Evolutionary conservation across 2,329 filamentous ascomycete genomes (phyloP).

Genomic region (Diaporthe nobilis): DNA sequence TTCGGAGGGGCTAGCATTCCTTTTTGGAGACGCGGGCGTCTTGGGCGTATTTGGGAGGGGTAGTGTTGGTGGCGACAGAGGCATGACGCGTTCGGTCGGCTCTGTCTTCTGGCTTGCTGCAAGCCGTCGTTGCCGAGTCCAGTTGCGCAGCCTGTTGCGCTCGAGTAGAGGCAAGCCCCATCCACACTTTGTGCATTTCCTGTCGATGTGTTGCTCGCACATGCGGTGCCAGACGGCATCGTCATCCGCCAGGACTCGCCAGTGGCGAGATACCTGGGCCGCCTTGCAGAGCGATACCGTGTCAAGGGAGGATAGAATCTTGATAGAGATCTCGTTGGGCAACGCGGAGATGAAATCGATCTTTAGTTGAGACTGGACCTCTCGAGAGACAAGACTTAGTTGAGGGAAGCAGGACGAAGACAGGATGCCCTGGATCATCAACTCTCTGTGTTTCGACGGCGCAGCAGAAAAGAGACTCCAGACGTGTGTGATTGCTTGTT

Average conservation of each 20-base stretch:
- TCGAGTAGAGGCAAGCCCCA: slow-evolving; percentile 95
- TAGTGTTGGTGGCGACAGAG: slow-evolving; percentile 48
- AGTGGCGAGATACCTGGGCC: slow-evolving; percentile 90
- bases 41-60: slow-evolving; percentile 47
- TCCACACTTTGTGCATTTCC: slow-evolving; percentile 94
- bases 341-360: slow-evolving; percentile 96
- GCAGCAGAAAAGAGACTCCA: slow-evolving; percentile 99
- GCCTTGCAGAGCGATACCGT: slow-evolving; percentile 96
- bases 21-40: slow-evolving; percentile 50
- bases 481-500: slow-evolving; percentile 95
- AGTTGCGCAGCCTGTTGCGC: slow-evolving; percentile 86
- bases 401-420: slow-evolving; percentile 98
- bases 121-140: slow-evolving; percentile 86
- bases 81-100: slow-evolving; percentile 43
- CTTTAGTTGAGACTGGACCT: slow-evolving; percentile 93
- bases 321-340: slow-evolving; percentile 91
- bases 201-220: slow-evolving; percentile 97
- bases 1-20: slow-evolving; percentile 48
- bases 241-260: slow-evolving; percentile 93
- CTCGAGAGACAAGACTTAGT: slow-evolving; percentile 90
- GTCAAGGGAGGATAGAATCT: slow-evolving; percentile 93
- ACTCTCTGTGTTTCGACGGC: slow-evolving; percentile 90
- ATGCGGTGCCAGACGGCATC: slow-evolving; percentile 98
- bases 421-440: slow-evolving; percentile 97
- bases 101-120: slow-evolving; percentile 53